Conservation (phyloP, 306 rosid species). For the Dalbergia oliveri region DNA sequence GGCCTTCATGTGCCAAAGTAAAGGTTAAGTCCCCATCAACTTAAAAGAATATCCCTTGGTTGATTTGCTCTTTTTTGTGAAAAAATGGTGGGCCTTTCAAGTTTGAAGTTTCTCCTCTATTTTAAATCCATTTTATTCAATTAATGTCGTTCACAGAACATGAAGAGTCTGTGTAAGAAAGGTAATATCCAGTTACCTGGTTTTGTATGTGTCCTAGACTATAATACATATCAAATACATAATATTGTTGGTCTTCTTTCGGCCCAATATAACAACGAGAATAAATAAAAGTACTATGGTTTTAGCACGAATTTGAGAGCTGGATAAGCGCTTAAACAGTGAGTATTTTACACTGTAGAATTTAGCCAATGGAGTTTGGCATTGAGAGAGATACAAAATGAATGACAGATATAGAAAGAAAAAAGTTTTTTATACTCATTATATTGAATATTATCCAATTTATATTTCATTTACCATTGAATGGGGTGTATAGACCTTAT, state of each 20-base stretch:
- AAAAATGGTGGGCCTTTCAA: slow-evolving; percentile 68
- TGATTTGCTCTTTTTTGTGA: slow-evolving; percentile 52
- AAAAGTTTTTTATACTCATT: too few species aligned
- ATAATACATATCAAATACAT: not conserved
- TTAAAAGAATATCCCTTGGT: slow-evolving; percentile 55
- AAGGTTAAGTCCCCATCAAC: slow-evolving; percentile 72
- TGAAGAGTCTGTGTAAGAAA: slow-evolving; percentile 48
- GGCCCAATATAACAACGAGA: not conserved
- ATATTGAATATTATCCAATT: too few species aligned
- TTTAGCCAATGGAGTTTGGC: not conserved
- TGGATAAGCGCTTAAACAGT: too few species aligned
- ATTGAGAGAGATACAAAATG: too few species aligned
- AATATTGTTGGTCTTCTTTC: not conserved
- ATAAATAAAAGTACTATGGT: not conserved
- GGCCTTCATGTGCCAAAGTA: slow-evolving; percentile 88
- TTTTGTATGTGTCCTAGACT: slow-evolving; percentile 10
- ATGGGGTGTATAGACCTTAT: too few species aligned
- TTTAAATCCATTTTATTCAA: slow-evolving; percentile 41
- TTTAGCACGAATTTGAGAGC: too few species aligned
- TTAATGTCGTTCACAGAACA: slow-evolving; percentile 81
- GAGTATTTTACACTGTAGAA: not conserved
- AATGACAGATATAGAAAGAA: too few species aligned
- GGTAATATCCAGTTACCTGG: slow-evolving; percentile 44
- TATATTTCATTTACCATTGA: too few species aligned
- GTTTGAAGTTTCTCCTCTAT: slow-evolving; percentile 5